These are phyloP conservation scores for Bifiguratus adelaidae DNA, from an alignment of 192 early-diverging fungal species.

Conservation along the genomic window DNA sequence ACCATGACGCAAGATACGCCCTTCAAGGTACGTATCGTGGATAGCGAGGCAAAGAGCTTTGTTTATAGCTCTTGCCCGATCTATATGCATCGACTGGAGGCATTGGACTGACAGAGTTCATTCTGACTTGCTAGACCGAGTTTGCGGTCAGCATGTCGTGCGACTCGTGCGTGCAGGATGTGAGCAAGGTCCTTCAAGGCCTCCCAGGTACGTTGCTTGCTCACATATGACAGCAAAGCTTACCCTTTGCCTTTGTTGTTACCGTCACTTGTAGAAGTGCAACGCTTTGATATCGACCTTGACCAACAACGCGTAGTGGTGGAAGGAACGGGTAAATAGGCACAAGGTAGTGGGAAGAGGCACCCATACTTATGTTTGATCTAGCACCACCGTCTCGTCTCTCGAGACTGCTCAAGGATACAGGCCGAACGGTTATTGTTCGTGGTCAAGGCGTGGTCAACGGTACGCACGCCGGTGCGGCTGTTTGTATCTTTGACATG, in stretches of 20 bases:
- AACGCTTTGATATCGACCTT: constrained; percentile 53
- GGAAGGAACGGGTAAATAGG: constrained; percentile 44
- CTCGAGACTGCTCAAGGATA: constrained; percentile 49
- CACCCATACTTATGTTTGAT: constrained; percentile 1
- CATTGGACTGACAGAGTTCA: neutral
- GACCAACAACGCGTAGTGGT: constrained; percentile 64
- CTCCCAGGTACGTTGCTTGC: constrained; percentile 20
- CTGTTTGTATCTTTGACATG: constrained; percentile 85
- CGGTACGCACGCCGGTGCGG: constrained; percentile 63
- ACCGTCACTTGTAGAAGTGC: constrained; percentile 31
- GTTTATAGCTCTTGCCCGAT: neutral
- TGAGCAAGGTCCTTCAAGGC: constrained; percentile 40
- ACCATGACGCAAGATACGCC: neutral
- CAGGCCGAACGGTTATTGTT: constrained; percentile 65
- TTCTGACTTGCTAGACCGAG: constrained; percentile 39
- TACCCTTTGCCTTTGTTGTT: neutral
- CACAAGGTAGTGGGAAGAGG: neutral
- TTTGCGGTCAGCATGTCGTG: constrained; percentile 86
- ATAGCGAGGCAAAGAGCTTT: neutral
- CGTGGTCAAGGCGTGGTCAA: constrained; percentile 61
- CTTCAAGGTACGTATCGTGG: neutral
- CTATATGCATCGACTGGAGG: too few relatives aligned
- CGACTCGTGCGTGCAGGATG: constrained; percentile 61
- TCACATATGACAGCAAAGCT: neutral
- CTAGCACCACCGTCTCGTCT: constrained; percentile 55